Percentiles rank a stretch among this genome's conserved stretches.
phyloP scores from a whole-genome alignment of 2,329 filamentous ascomycete genomes.

The Cercospora janseana region DNA sequence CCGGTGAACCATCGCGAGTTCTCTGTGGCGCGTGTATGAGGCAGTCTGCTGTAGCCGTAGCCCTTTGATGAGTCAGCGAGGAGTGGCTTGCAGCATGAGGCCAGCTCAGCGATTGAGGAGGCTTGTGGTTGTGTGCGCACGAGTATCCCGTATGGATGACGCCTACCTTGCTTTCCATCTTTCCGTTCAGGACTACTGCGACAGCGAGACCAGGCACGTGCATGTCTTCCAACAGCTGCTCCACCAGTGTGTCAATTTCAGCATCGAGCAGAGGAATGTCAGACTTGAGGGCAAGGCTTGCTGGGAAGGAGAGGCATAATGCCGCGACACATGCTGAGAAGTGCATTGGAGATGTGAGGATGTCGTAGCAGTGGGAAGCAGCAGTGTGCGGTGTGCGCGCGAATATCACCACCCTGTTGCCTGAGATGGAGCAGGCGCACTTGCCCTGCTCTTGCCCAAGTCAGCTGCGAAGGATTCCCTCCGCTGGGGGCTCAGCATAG shows the following conservation, averaged over 20 bases:
- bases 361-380: not conserved
- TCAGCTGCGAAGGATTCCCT: not conserved
- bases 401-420: not conserved
- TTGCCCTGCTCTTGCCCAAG: not conserved
- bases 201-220: slow-evolving; percentile 18
- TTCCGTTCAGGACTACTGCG: not conserved
- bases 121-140: not conserved
- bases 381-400: not conserved
- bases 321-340: too few species aligned
- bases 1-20: slow-evolving; percentile 30
- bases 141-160: too few species aligned
- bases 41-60: slow-evolving; percentile 19
- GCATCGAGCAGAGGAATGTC: not conserved
- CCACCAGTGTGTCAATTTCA: slow-evolving; percentile 9
- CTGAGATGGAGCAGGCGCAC: not conserved
- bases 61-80: slow-evolving; percentile 3
- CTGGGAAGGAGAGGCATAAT: too few species aligned
- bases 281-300: not conserved
- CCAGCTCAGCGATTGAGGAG: not conserved
- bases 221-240: not conserved
- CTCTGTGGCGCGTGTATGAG: slow-evolving; percentile 18
- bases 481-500: too few species aligned
- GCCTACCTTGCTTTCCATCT: not conserved
- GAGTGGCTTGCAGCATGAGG: not conserved
- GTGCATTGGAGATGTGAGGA: too few species aligned